Evolutionary conservation across 164 flowering plant species (phyloP).

Genomic region (Vitis amurensis): DNA sequence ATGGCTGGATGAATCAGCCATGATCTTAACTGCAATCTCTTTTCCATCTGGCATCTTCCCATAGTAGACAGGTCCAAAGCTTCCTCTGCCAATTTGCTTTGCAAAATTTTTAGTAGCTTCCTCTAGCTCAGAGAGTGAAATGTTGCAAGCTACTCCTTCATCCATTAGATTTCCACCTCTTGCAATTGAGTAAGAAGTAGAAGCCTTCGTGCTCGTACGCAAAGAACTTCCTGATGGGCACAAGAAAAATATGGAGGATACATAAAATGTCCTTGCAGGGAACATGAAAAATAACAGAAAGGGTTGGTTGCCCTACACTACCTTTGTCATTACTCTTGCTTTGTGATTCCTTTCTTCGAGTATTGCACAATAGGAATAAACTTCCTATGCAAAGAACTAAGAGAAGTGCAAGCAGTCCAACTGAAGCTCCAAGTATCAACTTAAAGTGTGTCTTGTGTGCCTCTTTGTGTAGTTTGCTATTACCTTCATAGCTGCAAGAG

Average conservation of each 20-base stretch:
- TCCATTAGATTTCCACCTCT: conserved; percentile 54
- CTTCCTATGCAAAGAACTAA: conserved; percentile 45
- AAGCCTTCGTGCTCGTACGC: conserved; percentile 40
- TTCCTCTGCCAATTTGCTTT: conserved; percentile 80
- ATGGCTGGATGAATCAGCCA: conserved; percentile 77
- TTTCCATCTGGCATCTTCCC: conserved; percentile 88
- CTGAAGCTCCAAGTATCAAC: conserved; percentile 50
- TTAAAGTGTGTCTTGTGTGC: conserved; percentile 36
- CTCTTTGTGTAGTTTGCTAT: conserved; percentile 48
- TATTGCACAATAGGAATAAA: conserved; percentile 34
- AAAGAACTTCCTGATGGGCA: conserved; percentile 44
- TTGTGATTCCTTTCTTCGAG: conserved; percentile 30
- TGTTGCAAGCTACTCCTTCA: conserved; percentile 64
- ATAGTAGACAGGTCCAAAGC: conserved; percentile 94
- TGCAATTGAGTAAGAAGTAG: conserved; percentile 37
- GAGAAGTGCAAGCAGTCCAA: conserved; percentile 47
- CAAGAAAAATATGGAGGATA: not conserved
- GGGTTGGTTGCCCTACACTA: conserved; percentile 17
- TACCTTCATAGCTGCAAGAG: conserved; percentile 62
- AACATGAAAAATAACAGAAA: not conserved
- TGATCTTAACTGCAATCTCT: conserved; percentile 87
- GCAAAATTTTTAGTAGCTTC: conserved; percentile 71
- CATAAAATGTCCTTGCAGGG: not conserved
- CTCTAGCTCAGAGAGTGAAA: conserved; percentile 65
- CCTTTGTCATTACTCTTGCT: conserved; percentile 42